Evolutionary conservation across 148 eudicot genomes (phyloP).

Genomic region (Suaeda aralocaspica): DNA sequence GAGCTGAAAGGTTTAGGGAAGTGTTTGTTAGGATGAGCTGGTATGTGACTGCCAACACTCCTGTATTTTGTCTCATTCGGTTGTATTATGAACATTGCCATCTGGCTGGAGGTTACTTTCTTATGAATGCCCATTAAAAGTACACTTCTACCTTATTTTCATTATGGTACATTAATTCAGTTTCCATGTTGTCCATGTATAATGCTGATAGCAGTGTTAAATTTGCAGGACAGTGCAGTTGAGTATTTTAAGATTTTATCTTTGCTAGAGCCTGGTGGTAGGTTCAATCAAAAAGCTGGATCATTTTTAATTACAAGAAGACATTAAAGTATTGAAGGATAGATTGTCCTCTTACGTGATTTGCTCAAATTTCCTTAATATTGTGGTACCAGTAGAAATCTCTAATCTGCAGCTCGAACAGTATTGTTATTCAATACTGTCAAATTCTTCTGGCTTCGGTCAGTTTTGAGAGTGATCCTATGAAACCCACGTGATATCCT

Average conservation of each 20-base stretch:
- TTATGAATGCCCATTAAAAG: constrained; percentile 50
- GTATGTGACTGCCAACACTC: constrained; percentile 57
- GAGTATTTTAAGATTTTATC: constrained; percentile 45
- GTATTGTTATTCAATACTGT: constrained; percentile 52
- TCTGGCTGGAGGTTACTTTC: constrained; percentile 51
- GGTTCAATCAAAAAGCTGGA: constrained; percentile 21
- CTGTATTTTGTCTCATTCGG: constrained; percentile 29
- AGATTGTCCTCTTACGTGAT: constrained; percentile 39
- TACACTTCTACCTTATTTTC: constrained; percentile 18
- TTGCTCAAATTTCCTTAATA: constrained; percentile 45
- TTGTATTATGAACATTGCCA: constrained; percentile 39
- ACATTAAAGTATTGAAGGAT: constrained; percentile 38
- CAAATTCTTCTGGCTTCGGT: constrained; percentile 43
- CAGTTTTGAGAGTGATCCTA: constrained; percentile 36
- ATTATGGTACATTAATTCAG: neutral
- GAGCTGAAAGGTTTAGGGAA: constrained; percentile 51
- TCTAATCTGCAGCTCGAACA: constrained; percentile 73
- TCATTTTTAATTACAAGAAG: constrained; percentile 21
- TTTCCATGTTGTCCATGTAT: neutral
- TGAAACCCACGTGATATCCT: constrained; percentile 50
- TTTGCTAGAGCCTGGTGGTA: constrained; percentile 39
- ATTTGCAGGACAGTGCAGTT: constrained; percentile 51
- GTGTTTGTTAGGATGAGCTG: constrained; percentile 48
- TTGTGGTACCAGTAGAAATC: constrained; percentile 75
- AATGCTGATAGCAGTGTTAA: constrained; percentile 12